Evolutionary conservation across 164 flowering plant species (phyloP).

Genomic region (Euptelea pleiosperma): DNA sequence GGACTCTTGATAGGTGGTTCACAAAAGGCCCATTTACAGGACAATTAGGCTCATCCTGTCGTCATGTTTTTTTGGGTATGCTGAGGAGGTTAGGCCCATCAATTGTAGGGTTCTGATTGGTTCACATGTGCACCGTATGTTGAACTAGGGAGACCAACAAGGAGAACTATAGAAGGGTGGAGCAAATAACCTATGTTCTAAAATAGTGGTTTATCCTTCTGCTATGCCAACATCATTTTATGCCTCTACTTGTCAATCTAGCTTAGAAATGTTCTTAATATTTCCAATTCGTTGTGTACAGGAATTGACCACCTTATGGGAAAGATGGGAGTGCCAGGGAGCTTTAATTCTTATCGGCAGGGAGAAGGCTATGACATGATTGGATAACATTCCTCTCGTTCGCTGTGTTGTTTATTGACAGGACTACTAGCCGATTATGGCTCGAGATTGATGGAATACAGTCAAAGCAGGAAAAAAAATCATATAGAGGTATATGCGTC

Average conservation of each 20-base stretch:
- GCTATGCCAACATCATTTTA: neutral
- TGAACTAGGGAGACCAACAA: no score
- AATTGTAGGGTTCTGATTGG: no score
- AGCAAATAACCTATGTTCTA: no score
- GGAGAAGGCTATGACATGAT: slow-evolving; percentile 62
- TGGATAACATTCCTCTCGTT: slow-evolving; percentile 28
- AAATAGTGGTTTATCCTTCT: neutral
- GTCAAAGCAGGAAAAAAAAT: slow-evolving; percentile 19
- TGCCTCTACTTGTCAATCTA: no score
- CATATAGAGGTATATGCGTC: slow-evolving; percentile 11
- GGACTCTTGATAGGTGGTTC: no score
- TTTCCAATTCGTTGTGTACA: slow-evolving; percentile 30
- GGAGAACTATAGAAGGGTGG: no score
- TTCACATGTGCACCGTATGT: no score
- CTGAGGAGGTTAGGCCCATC: no score
- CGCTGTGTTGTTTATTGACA: slow-evolving; percentile 1
- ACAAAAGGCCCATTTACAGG: no score
- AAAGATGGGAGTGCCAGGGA: slow-evolving; percentile 59
- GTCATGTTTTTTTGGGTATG: no score
- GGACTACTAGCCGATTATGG: slow-evolving; percentile 15
- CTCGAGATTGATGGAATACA: slow-evolving; percentile 24
- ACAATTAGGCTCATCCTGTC: no score
- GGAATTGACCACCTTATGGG: slow-evolving; percentile 64
- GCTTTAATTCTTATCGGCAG: slow-evolving; percentile 45
- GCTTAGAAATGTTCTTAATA: neutral